phyloP scores from a whole-genome alignment of 768 basidiomycete species.

The Termitomyces sp. region DNA sequence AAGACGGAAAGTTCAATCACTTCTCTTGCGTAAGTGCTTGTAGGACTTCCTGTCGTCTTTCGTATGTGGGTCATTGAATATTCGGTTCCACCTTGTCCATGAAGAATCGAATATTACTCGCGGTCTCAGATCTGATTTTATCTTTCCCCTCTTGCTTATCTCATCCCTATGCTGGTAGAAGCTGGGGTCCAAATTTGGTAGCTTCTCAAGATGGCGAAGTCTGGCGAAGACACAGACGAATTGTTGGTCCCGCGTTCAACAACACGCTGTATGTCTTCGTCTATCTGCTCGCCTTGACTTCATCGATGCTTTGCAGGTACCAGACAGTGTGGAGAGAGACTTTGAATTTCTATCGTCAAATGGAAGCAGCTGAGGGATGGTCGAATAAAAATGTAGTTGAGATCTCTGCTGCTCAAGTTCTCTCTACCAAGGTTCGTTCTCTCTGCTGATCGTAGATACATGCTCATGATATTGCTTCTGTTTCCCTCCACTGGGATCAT shows the following conservation, averaged over 20 bases:
- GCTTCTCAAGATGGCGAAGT: slow-evolving; percentile 24
- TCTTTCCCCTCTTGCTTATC: not conserved
- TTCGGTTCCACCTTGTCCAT: not conserved
- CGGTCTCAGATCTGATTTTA: not conserved
- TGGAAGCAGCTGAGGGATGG: slow-evolving; percentile 25
- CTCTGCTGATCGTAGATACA: not conserved
- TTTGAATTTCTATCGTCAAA: slow-evolving; percentile 22
- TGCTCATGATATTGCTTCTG: not conserved
- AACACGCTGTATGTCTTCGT: slow-evolving; percentile 26
- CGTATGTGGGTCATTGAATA: not conserved
- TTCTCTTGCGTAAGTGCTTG: not conserved
- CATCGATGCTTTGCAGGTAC: slow-evolving; percentile 17
- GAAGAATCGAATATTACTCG: not conserved
- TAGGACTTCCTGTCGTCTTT: not conserved
- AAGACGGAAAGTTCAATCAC: slow-evolving; percentile 23
- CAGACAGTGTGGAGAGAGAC: slow-evolving; percentile 28
- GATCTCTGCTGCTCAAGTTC: slow-evolving; percentile 8
- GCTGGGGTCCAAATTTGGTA: slow-evolving; percentile 7
- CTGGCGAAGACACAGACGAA: slow-evolving; percentile 40
- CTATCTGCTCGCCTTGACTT: not conserved
- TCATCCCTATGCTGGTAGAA: not conserved
- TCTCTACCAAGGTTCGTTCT: slow-evolving; percentile 2
- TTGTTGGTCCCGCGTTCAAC: slow-evolving; percentile 39
- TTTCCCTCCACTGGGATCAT: slow-evolving; percentile 19
- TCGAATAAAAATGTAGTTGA: slow-evolving; percentile 8